A percentile compares a stretch with the other conserved stretches of the same genome.
These are phyloP conservation scores for Ogataea degrootiae DNA, from an alignment of 805 yeast species.

Conservation along the genomic window DNA sequence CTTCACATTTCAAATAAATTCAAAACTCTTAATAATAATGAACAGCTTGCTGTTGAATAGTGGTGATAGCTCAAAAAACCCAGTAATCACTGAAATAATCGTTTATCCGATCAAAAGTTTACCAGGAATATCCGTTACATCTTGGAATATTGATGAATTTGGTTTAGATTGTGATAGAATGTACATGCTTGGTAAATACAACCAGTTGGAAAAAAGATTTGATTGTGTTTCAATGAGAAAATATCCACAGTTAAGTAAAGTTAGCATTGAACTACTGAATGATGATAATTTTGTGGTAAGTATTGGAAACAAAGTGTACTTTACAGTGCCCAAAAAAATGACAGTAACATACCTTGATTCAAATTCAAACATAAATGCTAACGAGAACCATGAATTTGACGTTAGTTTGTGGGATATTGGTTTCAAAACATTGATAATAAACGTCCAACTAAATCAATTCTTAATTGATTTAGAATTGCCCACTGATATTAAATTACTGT, in stretches of 20 bases:
- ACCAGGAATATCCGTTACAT: constrained; percentile 18
- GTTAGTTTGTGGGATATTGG: constrained; percentile 24
- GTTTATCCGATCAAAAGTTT: constrained; percentile 25
- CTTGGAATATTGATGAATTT: constrained; percentile 18
- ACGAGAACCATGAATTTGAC: neutral
- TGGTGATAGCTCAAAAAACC: neutral
- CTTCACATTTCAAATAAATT: neutral
- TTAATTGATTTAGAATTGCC: constrained; percentile 11
- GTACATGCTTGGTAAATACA: constrained; percentile 24
- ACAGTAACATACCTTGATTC: constrained; percentile 5
- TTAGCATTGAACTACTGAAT: constrained; percentile 4
- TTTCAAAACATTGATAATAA: constrained; percentile 16
- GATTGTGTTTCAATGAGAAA: constrained; percentile 20
- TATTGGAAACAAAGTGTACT: constrained; percentile 5
- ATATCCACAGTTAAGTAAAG: constrained; percentile 14
- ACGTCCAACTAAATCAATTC: constrained; percentile 11
- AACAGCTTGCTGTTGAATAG: no score
- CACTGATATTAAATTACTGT: constrained; percentile 12
- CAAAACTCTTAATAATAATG: neutral
- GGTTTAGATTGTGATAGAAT: constrained; percentile 25
- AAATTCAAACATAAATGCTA: neutral
- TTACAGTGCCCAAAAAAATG: constrained; percentile 14
- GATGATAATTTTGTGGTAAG: constrained; percentile 10
- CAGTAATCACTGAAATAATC: constrained; percentile 8
- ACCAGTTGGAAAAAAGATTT: constrained; percentile 6